Base-by-base conservation (phyloP, 768 basidiomycete genomes). In the Cystofilobasidium bisporidii region DNA sequence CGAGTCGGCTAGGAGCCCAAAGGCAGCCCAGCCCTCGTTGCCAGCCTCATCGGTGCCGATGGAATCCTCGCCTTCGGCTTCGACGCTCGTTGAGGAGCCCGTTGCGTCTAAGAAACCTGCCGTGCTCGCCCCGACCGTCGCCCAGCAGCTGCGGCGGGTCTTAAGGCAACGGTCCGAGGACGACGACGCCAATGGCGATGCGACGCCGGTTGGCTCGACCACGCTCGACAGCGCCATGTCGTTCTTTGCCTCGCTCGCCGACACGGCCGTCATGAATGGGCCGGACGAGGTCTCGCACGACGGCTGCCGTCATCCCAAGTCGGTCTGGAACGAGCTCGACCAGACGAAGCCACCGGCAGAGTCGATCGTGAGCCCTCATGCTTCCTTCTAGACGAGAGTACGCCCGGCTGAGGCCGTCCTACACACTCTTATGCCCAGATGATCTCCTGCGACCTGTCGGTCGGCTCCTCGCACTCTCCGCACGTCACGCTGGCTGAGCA, bases 311-410 rank as follows among this genome's bases (percentile, higher is more conserved):
- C 20, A 53, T 17, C 50, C 50, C 20, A 10, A 53, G 18, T 53
- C 50, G 24, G 50, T 53, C 24, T 53, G 50, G 50, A 53, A 53
- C 11, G 50, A 53, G 50, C 50, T 53, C n/a, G 50, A 53, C 24
- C 4, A 24, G 11, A 6, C 9, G 12, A 3, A 3, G 50, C 10
- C 10, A 3, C 18, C n/a, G n/a, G 20, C 22, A 6, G 18, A 53
- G 20, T 53, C 50, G 12, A 53, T 53, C 24, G 50, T 53, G 50
- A 10, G 50, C 26, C 50, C 20, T 28, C 50, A 12, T 50, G 10
- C 9, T 11, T 8, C 24, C 48, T 26, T 50, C 48, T 9, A 9
- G 9, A 22, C 48, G n/a, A n/a, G n/a, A n/a, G n/a, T n/a, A n/a
- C n/a, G n/a, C n/a, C n/a, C n/a, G n/a, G n/a, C n/a, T n/a, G n/a